Conservation (phyloP, 1,284 basidiomycete species). For the Mycena sp. region DNA sequence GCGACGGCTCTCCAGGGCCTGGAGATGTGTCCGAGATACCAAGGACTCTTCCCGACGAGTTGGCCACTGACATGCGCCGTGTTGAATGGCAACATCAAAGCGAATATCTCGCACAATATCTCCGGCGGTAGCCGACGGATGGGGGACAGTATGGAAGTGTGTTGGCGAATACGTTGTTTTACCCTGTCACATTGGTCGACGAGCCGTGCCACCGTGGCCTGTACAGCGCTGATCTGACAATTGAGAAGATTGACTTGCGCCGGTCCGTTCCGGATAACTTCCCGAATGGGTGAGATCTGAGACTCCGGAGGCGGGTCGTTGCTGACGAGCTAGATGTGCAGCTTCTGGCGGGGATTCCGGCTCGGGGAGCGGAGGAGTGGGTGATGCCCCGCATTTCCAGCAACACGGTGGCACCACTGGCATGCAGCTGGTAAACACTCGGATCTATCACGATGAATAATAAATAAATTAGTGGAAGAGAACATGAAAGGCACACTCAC, state of each 20-base stretch:
- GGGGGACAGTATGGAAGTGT: not conserved
- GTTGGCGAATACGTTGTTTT: not conserved
- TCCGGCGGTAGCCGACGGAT: not conserved
- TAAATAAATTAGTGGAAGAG: too few relatives aligned
- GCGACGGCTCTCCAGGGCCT: not conserved
- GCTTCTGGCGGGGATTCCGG: too few relatives aligned
- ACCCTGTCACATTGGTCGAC: not conserved
- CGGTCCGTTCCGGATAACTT: not conserved
- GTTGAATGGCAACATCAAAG: not conserved
- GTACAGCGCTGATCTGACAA: not conserved
- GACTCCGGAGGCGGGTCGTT: not conserved
- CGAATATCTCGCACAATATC: not conserved
- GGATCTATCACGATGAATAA: too few relatives aligned
- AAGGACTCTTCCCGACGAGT: not conserved
- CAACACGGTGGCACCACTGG: too few relatives aligned
- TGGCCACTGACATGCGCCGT: not conserved
- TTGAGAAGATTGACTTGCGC: not conserved
- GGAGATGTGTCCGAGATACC: constrained; percentile 4
- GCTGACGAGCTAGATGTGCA: too few relatives aligned
- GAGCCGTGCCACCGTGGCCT: not conserved
- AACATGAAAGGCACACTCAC: too few relatives aligned
- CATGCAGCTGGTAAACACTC: too few relatives aligned
- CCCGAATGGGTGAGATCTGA: not conserved
- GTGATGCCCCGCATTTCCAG: too few relatives aligned
- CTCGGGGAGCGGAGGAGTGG: too few relatives aligned